Evolutionary conservation across 2,329 filamentous ascomycete species (phyloP), one percentile per base, ranked within the genome.

Genomic region (Colletotrichum lindemuthianum): DNA sequence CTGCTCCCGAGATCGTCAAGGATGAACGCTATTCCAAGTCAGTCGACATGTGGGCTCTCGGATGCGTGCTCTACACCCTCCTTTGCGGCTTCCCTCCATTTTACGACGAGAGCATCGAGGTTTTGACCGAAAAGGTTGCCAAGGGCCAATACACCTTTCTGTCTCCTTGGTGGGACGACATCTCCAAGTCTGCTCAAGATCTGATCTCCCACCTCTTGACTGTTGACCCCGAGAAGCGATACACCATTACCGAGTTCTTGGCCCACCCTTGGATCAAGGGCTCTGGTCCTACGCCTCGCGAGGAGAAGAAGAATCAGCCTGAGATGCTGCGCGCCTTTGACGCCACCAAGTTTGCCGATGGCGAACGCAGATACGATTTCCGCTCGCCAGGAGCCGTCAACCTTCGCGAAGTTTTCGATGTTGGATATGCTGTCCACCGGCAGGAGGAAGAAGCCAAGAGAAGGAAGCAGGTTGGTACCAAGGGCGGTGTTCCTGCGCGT

Each of bases 111-210:
- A 97, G 93, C 73, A 98, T 99, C 70, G 93, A 97, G 74, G 91
- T 97, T 1, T 86, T 99, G 66, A 98, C 96, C 1, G 95, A 99
- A 75, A 99, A 99, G 83, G 96, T 99, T 15, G 96, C 96, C 36
- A 90, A 92, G 72, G 96, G 96, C 52, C 93, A 98, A 79, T 99
- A 96, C 76, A 98, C 96, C 0, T 99, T 99, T 82, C 81, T 99
- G 47, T 98, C 95, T 3, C 96, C 96, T 0, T 99, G 96, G 96
- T 99, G 96, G 96, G 96, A 99, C 70, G 94, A 97, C 63, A 98
- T 99, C 67, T 97, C 95, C 66, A 93, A 96, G 76, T 90, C 92
- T 4, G 96, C 96, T 0, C 93, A 98, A 76, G 95, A 99, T 72
- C 83, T 99, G 9, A 95, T 99, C 63, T 92, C 92, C 5, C 96